Base-by-base conservation (phyloP, 179 eudicot species). In the Monotropa hypopitys region DNA sequence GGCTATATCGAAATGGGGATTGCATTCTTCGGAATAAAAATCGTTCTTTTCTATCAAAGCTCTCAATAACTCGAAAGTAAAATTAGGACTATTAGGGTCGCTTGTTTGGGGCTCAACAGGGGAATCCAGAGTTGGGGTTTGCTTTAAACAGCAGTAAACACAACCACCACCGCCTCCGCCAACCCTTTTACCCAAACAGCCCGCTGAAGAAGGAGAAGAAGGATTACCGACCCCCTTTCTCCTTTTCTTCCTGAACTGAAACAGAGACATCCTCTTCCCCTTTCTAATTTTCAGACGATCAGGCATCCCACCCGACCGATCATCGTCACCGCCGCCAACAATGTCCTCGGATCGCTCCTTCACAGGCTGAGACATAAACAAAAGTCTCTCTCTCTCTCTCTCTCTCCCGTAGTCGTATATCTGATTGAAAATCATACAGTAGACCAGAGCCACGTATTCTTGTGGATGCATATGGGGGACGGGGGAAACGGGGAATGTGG, bases 21-120 rank as follows among this genome's bases (percentile, higher is more conserved):
- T 88, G 80, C 94, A 91, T 38, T 91, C 95, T 51, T 89, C 69
- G 13, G 87, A 87, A 81, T 80, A 90, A 67, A 91, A 91, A 74
- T 90, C 91, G 83, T 90, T 91, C 38, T 85, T 88, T 85, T 91
- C 95, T 75, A 91, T 88, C 85, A 91, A 78, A 78, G 59, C 83
- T 76, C 86, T 90, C 78, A 89, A 73, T 85, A 73, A 76, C 33
- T 78, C 87, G 80, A 53, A 81, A 76, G 46, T 56, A 40, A 81
- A 85, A 72, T 76, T 83, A 0, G 87, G 73, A 43, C 86, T 85
- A 71, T 85, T 83, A 5, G 81, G 83, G 47, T 85, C 85, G 81
- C 81, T 82, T 11, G 79, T 70, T 13, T 80, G 83, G 8, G 80
- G 75, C 80, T 80, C 86, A 81, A 50, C 78, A 46, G 83, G 47